Percentiles rank a stretch among this genome's conserved stretches.
Conservation (phyloP, 345 rosid species). For the Alliaria petiolata region DNA sequence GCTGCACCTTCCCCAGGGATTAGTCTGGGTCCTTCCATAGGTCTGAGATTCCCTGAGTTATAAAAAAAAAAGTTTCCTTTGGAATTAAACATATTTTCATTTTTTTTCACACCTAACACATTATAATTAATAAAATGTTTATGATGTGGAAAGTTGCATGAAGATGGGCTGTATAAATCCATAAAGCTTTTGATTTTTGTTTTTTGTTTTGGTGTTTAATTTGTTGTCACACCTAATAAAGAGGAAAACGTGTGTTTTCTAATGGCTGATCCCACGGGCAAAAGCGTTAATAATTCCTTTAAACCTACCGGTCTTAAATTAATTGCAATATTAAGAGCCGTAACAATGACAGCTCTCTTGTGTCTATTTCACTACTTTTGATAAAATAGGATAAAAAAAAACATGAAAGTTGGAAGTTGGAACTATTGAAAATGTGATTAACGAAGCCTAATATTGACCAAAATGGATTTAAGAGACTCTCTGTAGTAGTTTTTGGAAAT, state of each 20-base stretch:
- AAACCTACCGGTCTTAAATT: background rate
- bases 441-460: background rate
- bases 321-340: slow-evolving; percentile 1
- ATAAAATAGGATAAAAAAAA: background rate
- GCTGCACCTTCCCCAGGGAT: no score
- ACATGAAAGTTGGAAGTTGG: background rate
- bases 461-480: background rate
- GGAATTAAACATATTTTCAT: background rate
- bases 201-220: background rate
- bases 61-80: no score
- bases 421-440: background rate
- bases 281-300: background rate
- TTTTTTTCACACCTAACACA: slow-evolving; percentile 2
- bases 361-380: slow-evolving; percentile 1
- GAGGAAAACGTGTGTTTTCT: background rate
- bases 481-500: no score
- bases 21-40: no score
- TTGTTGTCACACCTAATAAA: slow-evolving; percentile 21
- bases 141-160: background rate
- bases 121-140: background rate
- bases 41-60: no score
- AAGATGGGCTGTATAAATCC: background rate
- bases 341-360: slow-evolving; percentile 7
- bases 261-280: background rate
- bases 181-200: background rate